Base-by-base conservation (phyloP, 805 yeast genomes). In the Maudiozyma serrabonitensis region DNA sequence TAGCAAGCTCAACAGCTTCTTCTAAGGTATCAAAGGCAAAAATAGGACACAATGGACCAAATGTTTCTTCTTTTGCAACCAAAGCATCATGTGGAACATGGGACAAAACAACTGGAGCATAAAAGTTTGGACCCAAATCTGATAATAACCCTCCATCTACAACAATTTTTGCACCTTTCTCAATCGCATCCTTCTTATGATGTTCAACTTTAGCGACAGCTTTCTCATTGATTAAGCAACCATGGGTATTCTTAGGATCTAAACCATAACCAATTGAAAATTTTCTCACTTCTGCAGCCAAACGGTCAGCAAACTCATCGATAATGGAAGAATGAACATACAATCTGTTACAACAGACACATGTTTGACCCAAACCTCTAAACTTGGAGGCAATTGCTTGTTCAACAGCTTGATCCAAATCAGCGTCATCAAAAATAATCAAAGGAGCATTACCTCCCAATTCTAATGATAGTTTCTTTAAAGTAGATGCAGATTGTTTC, bases 391-490 rank as follows among this genome's bases (percentile, higher is more conserved):
- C 79, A 39, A 76, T 61, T 1, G 79, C 75, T 52, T 70, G 71
- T 23, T 69, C 73, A 3, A 79, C 81, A 1, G 84, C 83, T 32
- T 66, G 61, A 46, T 79, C 82, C 12, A 81, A 55, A 53, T 78
- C 76, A 9, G 81, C 81, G 59, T 81, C 85, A 31, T 75, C 75
- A 58, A 81, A 80, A 3, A 80, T 79, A 47, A 81, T 72, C 28
- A 79, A 71, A 28, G 86, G 84, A 8, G 84, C 84, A 62, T 80
- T 81, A 19, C 87, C 86, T 47, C 87, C 87, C 53, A 80, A 65
- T 63, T 81, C 87, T 63, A 81, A 69, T 0, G 84, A 76, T 47
- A 81, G 62, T 58, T 80, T 80, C 62, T 81, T 81, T 61, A 81
- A 64, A 2, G 83, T 77, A 12, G 75, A 69, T 1, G 85, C 69